Conservation (phyloP, 2,329 filamentous ascomycete genomes). For the Knoxdaviesia proteae region DNA sequence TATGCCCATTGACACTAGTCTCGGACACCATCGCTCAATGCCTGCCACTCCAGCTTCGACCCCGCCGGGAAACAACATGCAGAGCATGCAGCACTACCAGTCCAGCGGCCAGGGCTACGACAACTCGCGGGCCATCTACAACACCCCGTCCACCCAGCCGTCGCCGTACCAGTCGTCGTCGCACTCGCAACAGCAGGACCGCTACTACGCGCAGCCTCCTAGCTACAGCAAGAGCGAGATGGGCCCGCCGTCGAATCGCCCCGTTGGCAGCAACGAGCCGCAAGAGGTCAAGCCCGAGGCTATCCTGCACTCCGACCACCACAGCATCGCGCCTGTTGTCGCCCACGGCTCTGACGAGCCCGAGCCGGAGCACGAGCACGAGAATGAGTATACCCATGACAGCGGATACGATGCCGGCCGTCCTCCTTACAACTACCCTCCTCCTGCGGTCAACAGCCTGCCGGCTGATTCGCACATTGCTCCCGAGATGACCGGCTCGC, state of each 20-base stretch:
- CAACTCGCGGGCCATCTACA: constrained; percentile 59
- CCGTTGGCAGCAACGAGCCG: constrained; percentile 37
- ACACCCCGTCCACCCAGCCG: constrained; percentile 45
- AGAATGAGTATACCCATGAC: constrained; percentile 73
- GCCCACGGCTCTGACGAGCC: constrained; percentile 23
- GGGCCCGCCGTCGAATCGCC: constrained; percentile 54
- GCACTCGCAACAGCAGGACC: constrained; percentile 32
- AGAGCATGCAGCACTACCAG: constrained; percentile 62
- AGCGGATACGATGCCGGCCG: constrained; percentile 57
- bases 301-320: constrained; percentile 32
- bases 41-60: constrained; percentile 82
- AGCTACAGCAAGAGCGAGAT: constrained; percentile 71
- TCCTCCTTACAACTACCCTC: constrained; percentile 52
- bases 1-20: constrained; percentile 60
- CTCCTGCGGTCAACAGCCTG: constrained; percentile 42
- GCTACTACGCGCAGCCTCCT: constrained; percentile 46
- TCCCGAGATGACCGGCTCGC: constrained; percentile 66
- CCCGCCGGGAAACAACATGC: constrained; percentile 57
- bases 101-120: constrained; percentile 52
- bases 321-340: constrained; percentile 30
- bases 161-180: constrained; percentile 48
- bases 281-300: constrained; percentile 48
- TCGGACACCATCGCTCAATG: constrained; percentile 67
- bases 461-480: constrained; percentile 60
- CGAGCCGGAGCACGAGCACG: constrained; percentile 55